These are phyloP conservation scores for Penicillium coprophilum DNA, from an alignment of 495 filamentous ascomycete genomes.

Conservation along the genomic window DNA sequence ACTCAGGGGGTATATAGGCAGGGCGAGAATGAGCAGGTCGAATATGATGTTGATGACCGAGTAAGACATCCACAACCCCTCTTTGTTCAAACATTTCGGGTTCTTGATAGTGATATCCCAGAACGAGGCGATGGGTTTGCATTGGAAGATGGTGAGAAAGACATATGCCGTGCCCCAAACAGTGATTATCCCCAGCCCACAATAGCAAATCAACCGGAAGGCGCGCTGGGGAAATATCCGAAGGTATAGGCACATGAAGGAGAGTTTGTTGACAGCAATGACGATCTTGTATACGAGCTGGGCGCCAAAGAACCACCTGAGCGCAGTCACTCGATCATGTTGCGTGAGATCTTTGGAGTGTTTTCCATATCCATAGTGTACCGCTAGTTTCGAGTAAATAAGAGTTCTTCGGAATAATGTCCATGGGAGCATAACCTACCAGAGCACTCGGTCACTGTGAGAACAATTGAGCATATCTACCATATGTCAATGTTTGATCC, in stretches of 20 bases:
- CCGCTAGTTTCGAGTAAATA: background rate
- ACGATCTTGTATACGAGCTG: constrained; percentile 41
- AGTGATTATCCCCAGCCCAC: constrained; percentile 18
- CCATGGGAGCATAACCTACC: background rate
- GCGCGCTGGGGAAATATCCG: constrained; percentile 31
- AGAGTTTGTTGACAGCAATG: constrained; percentile 36
- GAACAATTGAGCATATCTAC: background rate
- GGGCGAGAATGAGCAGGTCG: constrained; percentile 41
- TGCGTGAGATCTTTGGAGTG: background rate
- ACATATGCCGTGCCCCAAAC: constrained; percentile 24
- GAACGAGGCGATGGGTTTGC: constrained; percentile 37
- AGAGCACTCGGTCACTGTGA: constrained; percentile 4
- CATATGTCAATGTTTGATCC: background rate
- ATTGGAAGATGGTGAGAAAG: constrained; percentile 45
- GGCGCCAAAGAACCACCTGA: constrained; percentile 22
- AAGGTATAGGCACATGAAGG: constrained; percentile 38
- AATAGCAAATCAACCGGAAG: constrained; percentile 29
- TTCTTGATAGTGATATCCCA: constrained; percentile 32
- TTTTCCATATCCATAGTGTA: constrained; percentile 7
- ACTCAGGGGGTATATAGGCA: constrained; percentile 42
- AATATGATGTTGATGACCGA: constrained; percentile 34
- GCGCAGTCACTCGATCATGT: background rate
- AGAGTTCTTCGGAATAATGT: background rate
- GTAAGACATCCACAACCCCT: constrained; percentile 24
- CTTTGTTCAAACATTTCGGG: constrained; percentile 20